phyloP scores from a whole-genome alignment of 441 rosid genomes.

The Isatis lusitanica region DNA sequence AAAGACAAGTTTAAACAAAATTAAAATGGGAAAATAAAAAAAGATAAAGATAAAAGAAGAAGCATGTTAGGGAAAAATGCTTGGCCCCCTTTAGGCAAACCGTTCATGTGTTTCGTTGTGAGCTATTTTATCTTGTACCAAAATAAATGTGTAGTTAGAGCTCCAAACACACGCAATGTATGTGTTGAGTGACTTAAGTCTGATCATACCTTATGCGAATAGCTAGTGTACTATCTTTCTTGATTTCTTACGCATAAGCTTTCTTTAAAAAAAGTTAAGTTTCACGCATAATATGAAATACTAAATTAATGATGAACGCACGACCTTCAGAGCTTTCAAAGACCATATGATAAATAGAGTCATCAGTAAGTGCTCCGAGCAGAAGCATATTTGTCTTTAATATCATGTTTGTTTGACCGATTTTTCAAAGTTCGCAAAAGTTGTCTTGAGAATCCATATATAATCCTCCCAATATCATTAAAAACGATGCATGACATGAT shows the following conservation, averaged over 20 bases:
- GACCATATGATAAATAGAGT: not conserved
- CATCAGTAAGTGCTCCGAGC: not conserved
- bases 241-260: not conserved
- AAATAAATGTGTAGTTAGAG: constrained; percentile 10
- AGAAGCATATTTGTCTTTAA: not conserved
- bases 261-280: not conserved
- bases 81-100: constrained; percentile 30
- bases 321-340: not conserved
- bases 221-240: constrained; percentile 7
- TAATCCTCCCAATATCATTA: no score
- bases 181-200: not conserved
- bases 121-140: constrained; percentile 13
- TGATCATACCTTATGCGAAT: constrained; percentile 13
- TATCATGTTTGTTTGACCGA: not conserved
- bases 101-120: constrained; percentile 25
- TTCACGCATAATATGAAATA: not conserved
- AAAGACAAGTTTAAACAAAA: not conserved
- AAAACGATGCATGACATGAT: no score
- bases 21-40: not conserved
- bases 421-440: no score
- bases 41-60: not conserved
- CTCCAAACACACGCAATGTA: constrained; percentile 29
- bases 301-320: not conserved
- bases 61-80: constrained; percentile 23
- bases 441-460: no score